Base-by-base conservation (phyloP, 2,329 filamentous ascomycete genomes). In the Fusarium sp. region DNA sequence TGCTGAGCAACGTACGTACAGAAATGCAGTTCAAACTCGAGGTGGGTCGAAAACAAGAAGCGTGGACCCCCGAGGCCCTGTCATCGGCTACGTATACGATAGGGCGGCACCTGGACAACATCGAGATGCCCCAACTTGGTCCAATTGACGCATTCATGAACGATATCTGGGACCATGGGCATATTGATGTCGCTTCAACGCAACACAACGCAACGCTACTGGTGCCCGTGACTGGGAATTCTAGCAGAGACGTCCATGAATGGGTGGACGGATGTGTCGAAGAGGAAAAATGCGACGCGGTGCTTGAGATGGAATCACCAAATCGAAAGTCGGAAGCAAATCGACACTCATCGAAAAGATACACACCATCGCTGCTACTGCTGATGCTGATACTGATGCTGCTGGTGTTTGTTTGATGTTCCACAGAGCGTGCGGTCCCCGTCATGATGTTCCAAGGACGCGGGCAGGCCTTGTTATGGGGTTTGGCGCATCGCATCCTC, bases 21-120 rank as follows among this genome's bases (percentile, higher is more conserved):
- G 70, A 33, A 56, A 46, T 46, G 46, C 41, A 44, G 52, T 73
- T 72, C 55, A 62, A n/a, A 62, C 55, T 58, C 70, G 39, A 41
- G 58, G 70, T 70, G 61, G 65, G 52, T 66, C 65, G 20, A 66
- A 72, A 70, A 62, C 70, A 72, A 72, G 55, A 70, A 65, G 65
- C 70, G 61, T 73, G 70, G 65, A 52, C 44, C 70, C 68, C 69
- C 61, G 25, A 42, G 52, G 70, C 70, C 70, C 65, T 72, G 70
- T 73, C 65, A 50, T 73, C 70, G 70, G 70, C 70, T 72, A 59
- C 53, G 65, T 58, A 72, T 66, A 66, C 70, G 60, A 72, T 72
- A 72, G 70, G 70, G 70, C 70, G 61, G 70, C 70, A 73, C 65
- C 70, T 60, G 62, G 74, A 59, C 70, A 59, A 67, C 74, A 72